These are phyloP conservation scores for Carallia pectinifolia DNA, from an alignment of 345 rosid genomes.

Conservation along the genomic window DNA sequence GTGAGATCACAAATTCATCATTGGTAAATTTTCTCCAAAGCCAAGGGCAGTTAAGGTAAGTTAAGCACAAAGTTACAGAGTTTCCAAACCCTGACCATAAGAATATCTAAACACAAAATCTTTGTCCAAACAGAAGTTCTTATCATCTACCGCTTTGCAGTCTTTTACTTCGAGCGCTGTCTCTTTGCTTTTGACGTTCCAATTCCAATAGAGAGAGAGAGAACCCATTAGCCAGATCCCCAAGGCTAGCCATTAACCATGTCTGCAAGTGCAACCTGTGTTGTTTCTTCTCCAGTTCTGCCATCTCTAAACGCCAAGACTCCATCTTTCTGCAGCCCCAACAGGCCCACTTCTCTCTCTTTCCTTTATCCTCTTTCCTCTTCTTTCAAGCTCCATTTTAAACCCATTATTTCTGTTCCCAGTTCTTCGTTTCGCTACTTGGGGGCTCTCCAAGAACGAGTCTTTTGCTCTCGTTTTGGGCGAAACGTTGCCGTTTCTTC, in stretches of 20 bases:
- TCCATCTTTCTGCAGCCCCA: conserved; percentile 35
- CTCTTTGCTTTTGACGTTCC: too few species aligned
- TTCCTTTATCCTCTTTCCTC: conserved; percentile 29
- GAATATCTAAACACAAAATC: conserved; percentile 2
- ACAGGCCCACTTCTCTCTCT: conserved; percentile 37
- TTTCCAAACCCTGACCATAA: not conserved
- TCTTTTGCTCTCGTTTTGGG: conserved; percentile 43
- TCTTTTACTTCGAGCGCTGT: too few species aligned
- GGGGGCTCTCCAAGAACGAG: not conserved
- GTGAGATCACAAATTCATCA: too few species aligned
- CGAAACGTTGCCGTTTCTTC: conserved; percentile 54
- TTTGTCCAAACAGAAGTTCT: not conserved
- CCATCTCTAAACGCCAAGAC: conserved; percentile 55
- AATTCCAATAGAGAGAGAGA: too few species aligned
- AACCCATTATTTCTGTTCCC: conserved; percentile 36
- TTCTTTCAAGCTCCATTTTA: conserved; percentile 36
- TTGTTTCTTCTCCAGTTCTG: conserved; percentile 55
- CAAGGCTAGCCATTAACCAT: conserved; percentile 29
- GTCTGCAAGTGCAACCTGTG: not conserved
- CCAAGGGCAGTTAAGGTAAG: too few species aligned
- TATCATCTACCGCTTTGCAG: not conserved
- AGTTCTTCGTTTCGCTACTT: conserved; percentile 24
- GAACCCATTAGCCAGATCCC: too few species aligned
- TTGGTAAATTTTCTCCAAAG: too few species aligned
- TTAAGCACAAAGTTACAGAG: not conserved